Conservation (phyloP, 805 yeast species). For the Sugiyamaella qingdaonensis region DNA sequence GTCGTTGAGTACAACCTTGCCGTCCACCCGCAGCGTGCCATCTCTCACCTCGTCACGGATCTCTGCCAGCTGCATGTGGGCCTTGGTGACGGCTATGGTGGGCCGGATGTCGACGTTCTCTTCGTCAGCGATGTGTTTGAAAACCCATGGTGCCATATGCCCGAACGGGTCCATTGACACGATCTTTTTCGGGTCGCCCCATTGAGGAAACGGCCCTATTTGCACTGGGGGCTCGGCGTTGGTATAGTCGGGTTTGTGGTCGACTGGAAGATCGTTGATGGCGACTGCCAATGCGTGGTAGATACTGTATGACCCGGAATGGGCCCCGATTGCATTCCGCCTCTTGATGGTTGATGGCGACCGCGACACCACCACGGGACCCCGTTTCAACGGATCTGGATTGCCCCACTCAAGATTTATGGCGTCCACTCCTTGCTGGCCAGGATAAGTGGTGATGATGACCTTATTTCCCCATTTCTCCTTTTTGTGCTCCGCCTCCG, state of each 20-base stretch:
- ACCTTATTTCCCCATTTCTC: constrained; percentile 33
- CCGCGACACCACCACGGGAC: constrained; percentile 56
- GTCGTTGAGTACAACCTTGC: constrained; percentile 53
- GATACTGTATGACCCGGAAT: constrained; percentile 58
- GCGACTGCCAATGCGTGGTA: constrained; percentile 65
- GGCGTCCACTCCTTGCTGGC: constrained; percentile 48
- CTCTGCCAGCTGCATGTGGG: constrained; percentile 57
- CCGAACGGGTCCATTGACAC: constrained; percentile 67
- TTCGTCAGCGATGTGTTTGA: constrained; percentile 39
- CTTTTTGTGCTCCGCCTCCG: not conserved
- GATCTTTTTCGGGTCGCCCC: constrained; percentile 54
- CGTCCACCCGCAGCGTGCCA: constrained; percentile 56
- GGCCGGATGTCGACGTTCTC: constrained; percentile 58
- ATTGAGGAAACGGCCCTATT: constrained; percentile 51
- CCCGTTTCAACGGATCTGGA: constrained; percentile 44
- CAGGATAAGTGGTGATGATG: constrained; percentile 50
- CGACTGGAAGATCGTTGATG: constrained; percentile 50
- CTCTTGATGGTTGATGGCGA: constrained; percentile 44
- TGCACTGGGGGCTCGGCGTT: constrained; percentile 60
- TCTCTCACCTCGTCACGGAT: constrained; percentile 50
- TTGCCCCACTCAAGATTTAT: constrained; percentile 53
- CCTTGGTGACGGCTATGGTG: constrained; percentile 63
- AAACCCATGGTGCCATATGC: constrained; percentile 60
- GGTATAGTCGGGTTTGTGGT: constrained; percentile 55
- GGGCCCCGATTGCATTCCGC: constrained; percentile 64